Evolutionary conservation across 495 filamentous ascomycete species (phyloP), one percentile per base, ranked within the genome.

Genomic region (Coniosporium apollinis): DNA sequence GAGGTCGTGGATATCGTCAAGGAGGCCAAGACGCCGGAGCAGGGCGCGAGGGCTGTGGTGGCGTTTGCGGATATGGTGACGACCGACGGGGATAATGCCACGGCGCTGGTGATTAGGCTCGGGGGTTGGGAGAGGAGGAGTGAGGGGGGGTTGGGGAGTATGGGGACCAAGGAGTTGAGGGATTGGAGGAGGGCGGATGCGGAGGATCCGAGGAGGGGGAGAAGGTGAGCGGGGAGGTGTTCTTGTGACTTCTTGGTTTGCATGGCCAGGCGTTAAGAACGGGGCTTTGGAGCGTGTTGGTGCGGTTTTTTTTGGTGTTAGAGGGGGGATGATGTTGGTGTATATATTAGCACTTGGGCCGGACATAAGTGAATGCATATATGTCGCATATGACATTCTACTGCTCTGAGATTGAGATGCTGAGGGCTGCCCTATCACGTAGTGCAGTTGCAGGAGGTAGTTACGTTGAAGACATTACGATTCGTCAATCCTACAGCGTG

Each of bases 1-100:
- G 89, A 97, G 59, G 76, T 96, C 38, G 83, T 92, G 17, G 89
- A 97, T 49, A 74, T 96, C 19, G 67, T 96, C 39, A 97, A 96
- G 51, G 89, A 97, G 55, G 79, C 81, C 5, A 69, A 62, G 47
- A 97, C 91, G 0, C 89, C 89, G 0, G 86, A 92, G 43, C 69
- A 92, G 56, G 89, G 72, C 2, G 71, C 81, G 2, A 67, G 63
- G 31, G 72, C 79, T 38, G 73, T 97, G 8, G 81, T 91, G 19
- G 69, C 68, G 21, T 93, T 84, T 49, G 85, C 87, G 1, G 86
- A 76, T 3, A 91, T 96, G 60, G 76, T 91, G 10, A 73, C 67
- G 14, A 65, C 51, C 5, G 76, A 84, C 34, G 87, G 78, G 0
- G 87, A 97, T 54, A 97, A 97, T 64, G 82, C 85, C 7, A 97